Base-by-base conservation (phyloP, 2,329 filamentous ascomycete species). In the Cordyceps pruinosa region DNA sequence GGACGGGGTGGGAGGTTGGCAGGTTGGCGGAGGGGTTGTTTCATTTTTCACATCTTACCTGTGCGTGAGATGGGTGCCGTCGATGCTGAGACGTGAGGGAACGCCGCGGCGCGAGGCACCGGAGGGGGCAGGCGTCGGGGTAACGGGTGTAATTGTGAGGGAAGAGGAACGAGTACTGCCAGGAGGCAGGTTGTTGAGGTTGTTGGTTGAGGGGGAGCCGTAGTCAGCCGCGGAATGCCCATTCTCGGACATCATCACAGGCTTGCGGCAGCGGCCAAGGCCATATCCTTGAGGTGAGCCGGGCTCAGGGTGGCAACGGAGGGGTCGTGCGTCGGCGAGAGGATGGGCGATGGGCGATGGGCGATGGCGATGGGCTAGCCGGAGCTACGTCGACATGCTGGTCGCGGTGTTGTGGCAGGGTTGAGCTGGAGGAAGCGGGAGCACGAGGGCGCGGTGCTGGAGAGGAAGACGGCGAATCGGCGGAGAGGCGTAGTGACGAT, bases 211-310 rank as follows among this genome's bases (percentile, higher is more conserved):
- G 32, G 26, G 32, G 55, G 42, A 56, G 45, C 26, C 39, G 35
- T 49, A 35, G 35, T 34, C 26, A 56, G 37, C 35, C 37, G 37
- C 21, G 21, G 45, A 49, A 44, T 42, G 35, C 25, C 44, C 54
- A 34, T 56, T 49, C 45, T 49, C 37, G 17, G 54, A 44, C 54
- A 56, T 56, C 32, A 49, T 56, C 45, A 44, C 54, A 35, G 37
- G 54, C 37, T 12, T 47, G 28, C 34, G 32, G 42, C 52, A 25
- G 19, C 23, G 42, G 42, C 32, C 45, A 56, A 42, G 54, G 54
- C 54, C 54, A 56, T 56, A 35, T 56, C 54, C 54, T 56, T 56
- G 45, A 42, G 34, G 34, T 34, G 54, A 49, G 54, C 54, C 54
- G 15, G 54, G 54, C 54, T 50, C 54, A 56, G 44, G 26, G 45